Base-by-base conservation (phyloP, 148 eudicot genomes). In the Polygonum aviculare region DNA sequence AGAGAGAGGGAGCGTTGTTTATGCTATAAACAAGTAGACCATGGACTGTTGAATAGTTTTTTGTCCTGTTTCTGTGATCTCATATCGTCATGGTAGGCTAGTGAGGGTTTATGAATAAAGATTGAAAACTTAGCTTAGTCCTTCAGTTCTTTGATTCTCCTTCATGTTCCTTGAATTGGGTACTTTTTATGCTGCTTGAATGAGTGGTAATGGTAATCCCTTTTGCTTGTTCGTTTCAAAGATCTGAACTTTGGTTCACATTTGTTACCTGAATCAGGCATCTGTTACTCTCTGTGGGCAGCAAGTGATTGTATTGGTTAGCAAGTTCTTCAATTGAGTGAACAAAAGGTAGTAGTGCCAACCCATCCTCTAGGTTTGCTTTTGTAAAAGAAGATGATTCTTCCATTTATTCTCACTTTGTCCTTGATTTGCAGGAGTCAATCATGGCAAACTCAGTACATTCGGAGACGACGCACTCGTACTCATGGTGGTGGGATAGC, bases 401-500 rank as follows among this genome's bases (percentile, higher is more conserved):
- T n/a, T n/a, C n/a, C n/a, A n/a, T n/a, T n/a, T n/a, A n/a, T n/a
- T n/a, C n/a, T n/a, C n/a, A n/a, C n/a, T n/a, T n/a, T n/a, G n/a
- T n/a, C n/a, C n/a, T n/a, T n/a, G n/a, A 22, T 54, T 86, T 73
- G 89, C 81, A 49, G 90, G 31, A 26, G 31, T 26, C 84, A 62
- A 80, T 69, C 75, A 89, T 89, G 93, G 80, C 86, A 54, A 79
- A 80, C 36, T 49, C 87, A 74, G 72, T 79, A 39, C 81, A 85
- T 55, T 88, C 92, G 0, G 90, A 88, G 31, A 85, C 92, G 0
- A 85, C 87, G 71, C 89, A 89, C 48, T 71, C 81, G 78, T 90
- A 87, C 74, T 90, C 92, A 5, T 90, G 92, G 95, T 90, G 95
- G 92, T 88, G 92, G 92, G 95, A 90, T 62, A 88, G 92, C 86